Evolutionary conservation across 2,329 filamentous ascomycete species (phyloP).

Genomic region (Blumeriella jaapii): DNA sequence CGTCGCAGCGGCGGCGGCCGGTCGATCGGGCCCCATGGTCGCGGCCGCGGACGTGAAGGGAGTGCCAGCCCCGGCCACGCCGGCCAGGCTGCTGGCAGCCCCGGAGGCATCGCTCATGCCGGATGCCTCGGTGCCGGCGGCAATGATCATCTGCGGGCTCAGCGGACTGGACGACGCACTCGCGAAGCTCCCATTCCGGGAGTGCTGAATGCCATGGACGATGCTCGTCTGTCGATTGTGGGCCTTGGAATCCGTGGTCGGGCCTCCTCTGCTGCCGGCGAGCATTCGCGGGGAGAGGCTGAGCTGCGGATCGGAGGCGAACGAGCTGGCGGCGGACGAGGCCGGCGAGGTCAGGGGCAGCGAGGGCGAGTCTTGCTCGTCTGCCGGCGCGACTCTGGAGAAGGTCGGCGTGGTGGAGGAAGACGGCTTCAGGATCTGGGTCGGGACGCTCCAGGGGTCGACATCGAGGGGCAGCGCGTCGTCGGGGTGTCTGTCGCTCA

Average conservation of each 20-base stretch:
- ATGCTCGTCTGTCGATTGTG: conserved; percentile 94
- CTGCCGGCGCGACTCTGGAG: conserved; percentile 14
- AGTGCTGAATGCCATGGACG: conserved; percentile 91
- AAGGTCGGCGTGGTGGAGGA: conserved; percentile 15
- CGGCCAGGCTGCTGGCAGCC: conserved; percentile 19
- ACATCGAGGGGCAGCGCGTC: conserved; percentile 20
- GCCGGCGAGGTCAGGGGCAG: conserved; percentile 15
- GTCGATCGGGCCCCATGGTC: conserved; percentile 26
- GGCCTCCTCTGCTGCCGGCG: conserved; percentile 26
- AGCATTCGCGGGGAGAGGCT: conserved; percentile 23
- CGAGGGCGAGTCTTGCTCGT: conserved; percentile 17
- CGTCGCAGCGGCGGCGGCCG: conserved; percentile 30
- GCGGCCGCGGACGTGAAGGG: conserved; percentile 19
- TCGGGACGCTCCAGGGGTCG: conserved; percentile 23
- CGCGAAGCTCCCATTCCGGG: conserved; percentile 74
- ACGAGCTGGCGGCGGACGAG: conserved; percentile 8
- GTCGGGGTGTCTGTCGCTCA: conserved; percentile 20
- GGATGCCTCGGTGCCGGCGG: conserved; percentile 37
- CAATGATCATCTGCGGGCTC: conserved; percentile 75
- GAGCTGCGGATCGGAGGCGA: conserved; percentile 18
- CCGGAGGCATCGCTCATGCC: conserved; percentile 24
- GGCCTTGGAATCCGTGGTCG: conserved; percentile 45
- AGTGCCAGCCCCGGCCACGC: conserved; percentile 19
- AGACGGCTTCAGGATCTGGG: conserved; percentile 22
- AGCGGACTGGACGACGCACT: conserved; percentile 74